Conservation (phyloP, 768 basidiomycete genomes). For the Trichaptum fuscoviolaceum region DNA sequence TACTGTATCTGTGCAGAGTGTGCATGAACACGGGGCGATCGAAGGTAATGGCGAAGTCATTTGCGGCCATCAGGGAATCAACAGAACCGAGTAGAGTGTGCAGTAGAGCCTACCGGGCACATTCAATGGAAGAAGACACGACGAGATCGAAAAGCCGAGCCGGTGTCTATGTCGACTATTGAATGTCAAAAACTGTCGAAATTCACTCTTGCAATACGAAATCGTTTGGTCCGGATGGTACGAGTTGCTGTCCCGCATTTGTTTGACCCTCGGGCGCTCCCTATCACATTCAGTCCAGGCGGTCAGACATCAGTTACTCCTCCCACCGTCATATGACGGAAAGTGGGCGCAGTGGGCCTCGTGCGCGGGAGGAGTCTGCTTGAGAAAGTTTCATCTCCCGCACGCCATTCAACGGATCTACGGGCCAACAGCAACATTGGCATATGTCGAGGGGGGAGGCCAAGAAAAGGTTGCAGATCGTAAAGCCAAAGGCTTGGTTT, state of each 20-base stretch:
- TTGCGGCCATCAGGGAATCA: not conserved
- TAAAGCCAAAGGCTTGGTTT: not conserved
- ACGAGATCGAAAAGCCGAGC: not conserved
- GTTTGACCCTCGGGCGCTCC: not conserved
- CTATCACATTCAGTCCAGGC: not conserved
- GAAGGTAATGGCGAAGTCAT: not conserved
- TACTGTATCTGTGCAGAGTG: not conserved
- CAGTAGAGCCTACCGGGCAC: not conserved
- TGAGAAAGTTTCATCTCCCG: not conserved
- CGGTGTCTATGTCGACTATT: not conserved
- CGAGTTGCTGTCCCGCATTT: not conserved
- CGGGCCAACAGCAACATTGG: not conserved
- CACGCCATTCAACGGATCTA: not conserved
- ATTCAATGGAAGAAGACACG: not conserved
- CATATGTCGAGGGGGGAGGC: not conserved
- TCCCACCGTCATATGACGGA: not conserved
- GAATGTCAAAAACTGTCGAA: too few relatives aligned
- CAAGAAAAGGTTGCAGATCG: not conserved
- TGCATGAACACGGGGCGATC: not conserved
- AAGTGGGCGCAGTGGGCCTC: not conserved
- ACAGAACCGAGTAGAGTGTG: not conserved
- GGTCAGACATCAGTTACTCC: not conserved
- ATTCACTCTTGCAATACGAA: too few relatives aligned
- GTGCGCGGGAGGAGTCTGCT: not conserved
- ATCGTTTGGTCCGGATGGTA: not conserved